phyloP scores from a whole-genome alignment of 2,329 filamentous ascomycete genomes.

The Epichloe gansuensis region DNA sequence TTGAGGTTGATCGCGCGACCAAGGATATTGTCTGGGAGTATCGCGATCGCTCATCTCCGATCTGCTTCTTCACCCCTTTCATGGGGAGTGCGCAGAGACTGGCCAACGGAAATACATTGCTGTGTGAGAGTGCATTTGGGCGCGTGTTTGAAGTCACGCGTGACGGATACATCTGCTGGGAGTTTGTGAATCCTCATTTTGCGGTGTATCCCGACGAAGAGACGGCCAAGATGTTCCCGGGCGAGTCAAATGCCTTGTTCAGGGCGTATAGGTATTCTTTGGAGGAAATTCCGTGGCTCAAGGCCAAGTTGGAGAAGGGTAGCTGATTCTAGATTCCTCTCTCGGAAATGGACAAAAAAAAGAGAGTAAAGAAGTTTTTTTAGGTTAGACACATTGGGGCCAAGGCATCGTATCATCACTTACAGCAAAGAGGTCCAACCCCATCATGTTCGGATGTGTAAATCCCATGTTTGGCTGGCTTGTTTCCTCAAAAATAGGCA shows the following conservation, averaged over 20 bases:
- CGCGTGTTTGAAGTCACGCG: constrained; percentile 15
- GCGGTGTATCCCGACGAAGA: constrained; percentile 12
- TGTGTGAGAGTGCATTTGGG: constrained; percentile 18
- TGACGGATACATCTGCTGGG: constrained; percentile 17
- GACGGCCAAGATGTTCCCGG: constrained; percentile 15
- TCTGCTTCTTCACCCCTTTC: constrained; percentile 19
- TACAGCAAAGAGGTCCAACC: background rate
- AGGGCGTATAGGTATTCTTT: constrained; percentile 15
- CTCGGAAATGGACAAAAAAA: no score
- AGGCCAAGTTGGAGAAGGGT: background rate
- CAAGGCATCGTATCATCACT: constrained; percentile 1
- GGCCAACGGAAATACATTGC: constrained; percentile 15
- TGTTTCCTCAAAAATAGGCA: background rate
- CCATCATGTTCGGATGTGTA: background rate
- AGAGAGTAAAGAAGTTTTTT: background rate
- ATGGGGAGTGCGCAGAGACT: constrained; percentile 19
- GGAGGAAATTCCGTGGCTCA: constrained; percentile 17
- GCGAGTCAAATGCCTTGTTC: constrained; percentile 18
- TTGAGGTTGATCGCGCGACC: constrained; percentile 13
- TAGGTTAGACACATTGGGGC: background rate
- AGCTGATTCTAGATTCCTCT: no score
- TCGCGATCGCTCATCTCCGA: constrained; percentile 16
- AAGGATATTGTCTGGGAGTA: constrained; percentile 18
- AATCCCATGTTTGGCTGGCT: background rate
- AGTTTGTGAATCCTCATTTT: constrained; percentile 18